Percentiles rank a stretch among this genome's conserved stretches.
These are phyloP conservation scores for Xanthoparmelia taractica DNA, from an alignment of 495 filamentous ascomycete genomes.

Conservation along the genomic window DNA sequence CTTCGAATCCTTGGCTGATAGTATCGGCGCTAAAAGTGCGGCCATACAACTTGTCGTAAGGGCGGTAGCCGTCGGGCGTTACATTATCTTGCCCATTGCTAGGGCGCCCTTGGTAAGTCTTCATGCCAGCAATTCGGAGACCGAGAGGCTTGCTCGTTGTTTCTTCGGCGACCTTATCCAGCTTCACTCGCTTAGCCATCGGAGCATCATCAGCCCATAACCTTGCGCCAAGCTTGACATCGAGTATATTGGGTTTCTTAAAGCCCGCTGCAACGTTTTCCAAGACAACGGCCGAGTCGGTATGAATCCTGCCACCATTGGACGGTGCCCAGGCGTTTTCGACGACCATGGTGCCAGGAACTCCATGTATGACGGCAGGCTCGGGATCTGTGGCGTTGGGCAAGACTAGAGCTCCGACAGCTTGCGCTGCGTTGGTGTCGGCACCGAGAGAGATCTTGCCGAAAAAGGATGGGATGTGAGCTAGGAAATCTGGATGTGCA, in stretches of 20 bases:
- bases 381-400: constrained; percentile 13
- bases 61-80: constrained; percentile 52
- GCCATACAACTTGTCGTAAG: constrained; percentile 86
- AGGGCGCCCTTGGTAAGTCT: constrained; percentile 65
- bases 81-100: constrained; percentile 33
- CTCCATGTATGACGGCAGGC: constrained; percentile 10
- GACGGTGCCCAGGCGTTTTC: constrained; percentile 43
- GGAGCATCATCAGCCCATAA: constrained; percentile 82
- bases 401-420: constrained; percentile 20
- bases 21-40: constrained; percentile 62
- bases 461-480: constrained; percentile 76
- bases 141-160: constrained; percentile 77
- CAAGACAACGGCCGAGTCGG: constrained; percentile 72
- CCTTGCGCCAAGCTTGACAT: constrained; percentile 80
- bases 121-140: constrained; percentile 91
- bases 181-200: constrained; percentile 62
- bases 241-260: constrained; percentile 82
- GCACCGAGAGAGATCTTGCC: constrained; percentile 55
- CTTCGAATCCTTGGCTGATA: constrained; percentile 63
- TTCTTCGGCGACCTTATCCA: constrained; percentile 68
- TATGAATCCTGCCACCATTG: constrained; percentile 53
- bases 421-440: constrained; percentile 26
- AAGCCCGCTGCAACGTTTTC: constrained; percentile 81
- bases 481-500: constrained; percentile 61
- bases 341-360: constrained; percentile 19